These are phyloP conservation scores for Trichoderma sp. DNA, from an alignment of 2,329 filamentous ascomycete genomes.

Conservation along the genomic window DNA sequence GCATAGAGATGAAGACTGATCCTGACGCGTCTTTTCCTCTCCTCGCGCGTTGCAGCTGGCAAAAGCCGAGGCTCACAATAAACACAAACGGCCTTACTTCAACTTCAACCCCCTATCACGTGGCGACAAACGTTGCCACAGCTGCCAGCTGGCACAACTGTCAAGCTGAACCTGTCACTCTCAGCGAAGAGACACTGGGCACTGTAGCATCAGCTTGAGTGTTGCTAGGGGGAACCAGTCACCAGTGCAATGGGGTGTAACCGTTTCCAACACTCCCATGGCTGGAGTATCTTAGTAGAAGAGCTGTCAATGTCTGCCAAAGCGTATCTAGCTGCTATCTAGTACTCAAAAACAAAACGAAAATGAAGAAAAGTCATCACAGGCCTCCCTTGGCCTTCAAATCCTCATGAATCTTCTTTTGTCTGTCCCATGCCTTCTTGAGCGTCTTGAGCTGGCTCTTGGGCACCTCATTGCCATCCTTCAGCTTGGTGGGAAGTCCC, in stretches of 20 bases:
- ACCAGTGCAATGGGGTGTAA: not conserved
- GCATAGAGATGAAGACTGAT: not conserved
- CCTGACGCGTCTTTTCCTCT: not conserved
- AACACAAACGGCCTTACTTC: not conserved
- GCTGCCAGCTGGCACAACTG: not conserved
- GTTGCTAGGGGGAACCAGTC: not conserved
- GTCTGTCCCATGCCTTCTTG: conserved; percentile 85
- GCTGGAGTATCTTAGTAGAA: not conserved
- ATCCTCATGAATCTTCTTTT: conserved; percentile 81
- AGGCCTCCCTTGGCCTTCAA: conserved; percentile 37
- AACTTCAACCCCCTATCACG: not conserved
- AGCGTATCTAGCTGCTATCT: not conserved
- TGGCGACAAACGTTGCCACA: not conserved
- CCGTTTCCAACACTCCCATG: not conserved
- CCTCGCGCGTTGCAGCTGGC: not conserved
- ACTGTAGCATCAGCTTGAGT: too few relatives aligned
- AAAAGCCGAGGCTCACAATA: not conserved
- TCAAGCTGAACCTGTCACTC: not conserved
- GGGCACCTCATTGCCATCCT: conserved; percentile 75
- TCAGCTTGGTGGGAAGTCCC: conserved; percentile 76
- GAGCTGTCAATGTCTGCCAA: not conserved
- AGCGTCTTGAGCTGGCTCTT: conserved; percentile 82
- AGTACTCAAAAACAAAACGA: not conserved
- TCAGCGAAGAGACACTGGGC: not conserved
- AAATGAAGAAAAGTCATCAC: not conserved